Evolutionary conservation across 257 asterid genomes (phyloP), one percentile per base, ranked within the genome.

Genomic region (Scutellaria minor): DNA sequence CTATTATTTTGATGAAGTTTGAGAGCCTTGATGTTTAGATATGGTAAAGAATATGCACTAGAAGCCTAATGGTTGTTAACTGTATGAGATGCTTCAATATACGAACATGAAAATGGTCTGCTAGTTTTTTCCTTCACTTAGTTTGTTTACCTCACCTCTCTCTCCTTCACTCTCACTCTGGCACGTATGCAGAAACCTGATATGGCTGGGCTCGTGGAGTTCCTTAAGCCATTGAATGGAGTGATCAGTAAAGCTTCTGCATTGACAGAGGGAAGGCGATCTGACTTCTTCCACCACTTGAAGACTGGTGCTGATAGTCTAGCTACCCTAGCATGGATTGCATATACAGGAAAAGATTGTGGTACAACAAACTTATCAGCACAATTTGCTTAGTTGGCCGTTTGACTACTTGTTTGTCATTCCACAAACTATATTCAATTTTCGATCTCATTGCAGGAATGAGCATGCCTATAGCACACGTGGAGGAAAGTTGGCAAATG

Each of bases 401-500:
- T 5, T 64, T 63, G 64, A 66, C 44, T 70, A 22, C 10, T 12
- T 22, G 45, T 37, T 57, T 42, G 24, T 37, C 31, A 54, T 53
- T 47, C n/a, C 54, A 18, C 7, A 12, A 37, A 66, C 75, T 48
- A 44, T 63, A 27, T 54, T 71, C 53, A 47, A 61, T 59, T 54
- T 73, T 66, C 70, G 60, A 51, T 60, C 62, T 20, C 51, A 40
- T 22, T 64, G 54, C 82, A 95, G 99, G 98, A 72, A 85, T 92
- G 96, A 87, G 91, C 88, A 88, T 95, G 99, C 99, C 97, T 54
- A 92, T 79, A 77, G 96, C 96, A 50, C 96, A 92, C 47, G 97
- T 95, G 50, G 99, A 95, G 84, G 99, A 95, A 80, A 90, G 94
- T 82, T 95, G 99, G 99, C 98, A 92, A 79, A 92, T 87, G 96